These are phyloP conservation scores for Syncephalastrum sp. DNA, from an alignment of 371 early-diverging fungal species.

Conservation along the genomic window DNA sequence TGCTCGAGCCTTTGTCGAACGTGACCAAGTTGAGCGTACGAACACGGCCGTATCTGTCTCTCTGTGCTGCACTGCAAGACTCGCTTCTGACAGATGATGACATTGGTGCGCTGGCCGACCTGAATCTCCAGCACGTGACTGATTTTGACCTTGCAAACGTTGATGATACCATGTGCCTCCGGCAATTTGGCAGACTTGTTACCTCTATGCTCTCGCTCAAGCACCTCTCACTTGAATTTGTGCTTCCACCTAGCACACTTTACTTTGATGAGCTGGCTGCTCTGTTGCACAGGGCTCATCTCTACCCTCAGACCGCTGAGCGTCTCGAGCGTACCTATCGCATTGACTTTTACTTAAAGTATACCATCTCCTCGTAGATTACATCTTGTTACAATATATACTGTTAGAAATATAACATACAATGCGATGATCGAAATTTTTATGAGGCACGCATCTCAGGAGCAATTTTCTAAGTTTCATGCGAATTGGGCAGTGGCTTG, in stretches of 20 bases:
- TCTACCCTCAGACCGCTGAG: constrained; percentile 4
- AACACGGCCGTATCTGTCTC: constrained; percentile 19
- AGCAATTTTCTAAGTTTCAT: no score
- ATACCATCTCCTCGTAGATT: no score
- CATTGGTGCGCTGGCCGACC: constrained; percentile 11
- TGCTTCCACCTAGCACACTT: constrained; percentile 17
- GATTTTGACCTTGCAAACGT: constrained; percentile 19
- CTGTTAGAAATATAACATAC: no score
- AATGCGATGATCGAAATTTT: no score
- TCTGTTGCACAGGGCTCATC: not conserved
- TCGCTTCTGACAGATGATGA: constrained; percentile 23
- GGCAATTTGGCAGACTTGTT: constrained; percentile 11
- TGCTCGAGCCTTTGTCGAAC: constrained; percentile 19
- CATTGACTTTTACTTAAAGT: not conserved
- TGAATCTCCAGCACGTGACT: constrained; percentile 8
- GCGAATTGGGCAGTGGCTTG: no score
- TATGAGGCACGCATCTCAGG: no score
- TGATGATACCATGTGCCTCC: constrained; percentile 10
- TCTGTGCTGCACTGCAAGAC: constrained; percentile 29
- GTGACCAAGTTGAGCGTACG: constrained; percentile 16
- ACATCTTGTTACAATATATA: no score
- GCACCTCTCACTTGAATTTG: constrained; percentile 17
- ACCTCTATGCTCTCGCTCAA: constrained; percentile 14
- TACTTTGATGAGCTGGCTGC: constrained; percentile 8
- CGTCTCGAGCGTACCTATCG: constrained; percentile 3